Evolutionary conservation across 2,329 filamentous ascomycete species (phyloP).

Genomic region (Tothia fuscella): DNA sequence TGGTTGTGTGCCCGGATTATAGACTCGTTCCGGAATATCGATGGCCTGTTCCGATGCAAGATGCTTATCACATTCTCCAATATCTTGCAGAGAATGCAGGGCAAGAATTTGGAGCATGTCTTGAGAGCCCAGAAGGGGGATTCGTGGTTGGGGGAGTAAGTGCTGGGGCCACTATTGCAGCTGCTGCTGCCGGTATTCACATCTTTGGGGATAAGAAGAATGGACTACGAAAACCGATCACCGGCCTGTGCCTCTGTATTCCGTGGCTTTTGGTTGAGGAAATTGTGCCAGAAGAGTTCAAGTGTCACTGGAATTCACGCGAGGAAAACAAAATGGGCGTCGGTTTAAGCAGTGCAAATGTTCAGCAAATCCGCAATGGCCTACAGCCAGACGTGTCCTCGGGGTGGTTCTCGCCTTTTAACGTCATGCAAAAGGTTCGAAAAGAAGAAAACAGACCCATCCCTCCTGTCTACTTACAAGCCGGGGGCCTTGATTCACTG

Average conservation of each 20-base stretch:
- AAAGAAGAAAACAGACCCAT: no score
- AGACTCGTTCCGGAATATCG: constrained; percentile 39
- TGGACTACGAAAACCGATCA: constrained; percentile 4
- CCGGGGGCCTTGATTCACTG: constrained; percentile 12
- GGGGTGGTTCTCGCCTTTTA: background rate
- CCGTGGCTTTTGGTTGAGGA: constrained; percentile 1
- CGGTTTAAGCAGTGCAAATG: background rate
- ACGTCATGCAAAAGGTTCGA: background rate
- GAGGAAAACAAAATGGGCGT: constrained; percentile 1
- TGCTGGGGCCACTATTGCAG: constrained; percentile 39
- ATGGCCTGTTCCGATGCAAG: constrained; percentile 37
- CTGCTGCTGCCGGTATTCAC: constrained; percentile 17
- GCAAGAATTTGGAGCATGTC: constrained; percentile 25
- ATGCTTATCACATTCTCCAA: constrained; percentile 34
- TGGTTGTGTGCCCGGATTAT: constrained; percentile 41
- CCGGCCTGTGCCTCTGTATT: constrained; percentile 5
- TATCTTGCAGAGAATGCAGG: constrained; percentile 26
- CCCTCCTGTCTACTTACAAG: constrained; percentile 1
- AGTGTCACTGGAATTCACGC: background rate
- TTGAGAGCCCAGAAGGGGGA: constrained; percentile 22
- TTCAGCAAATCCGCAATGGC: background rate
- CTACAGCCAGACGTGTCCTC: background rate
- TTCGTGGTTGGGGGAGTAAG: constrained; percentile 41
- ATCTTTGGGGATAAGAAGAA: constrained; percentile 1
- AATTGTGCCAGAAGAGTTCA: constrained; percentile 4